phyloP scores from a whole-genome alignment of 2,329 filamentous ascomycete species.

The Pezicula radicicola region DNA sequence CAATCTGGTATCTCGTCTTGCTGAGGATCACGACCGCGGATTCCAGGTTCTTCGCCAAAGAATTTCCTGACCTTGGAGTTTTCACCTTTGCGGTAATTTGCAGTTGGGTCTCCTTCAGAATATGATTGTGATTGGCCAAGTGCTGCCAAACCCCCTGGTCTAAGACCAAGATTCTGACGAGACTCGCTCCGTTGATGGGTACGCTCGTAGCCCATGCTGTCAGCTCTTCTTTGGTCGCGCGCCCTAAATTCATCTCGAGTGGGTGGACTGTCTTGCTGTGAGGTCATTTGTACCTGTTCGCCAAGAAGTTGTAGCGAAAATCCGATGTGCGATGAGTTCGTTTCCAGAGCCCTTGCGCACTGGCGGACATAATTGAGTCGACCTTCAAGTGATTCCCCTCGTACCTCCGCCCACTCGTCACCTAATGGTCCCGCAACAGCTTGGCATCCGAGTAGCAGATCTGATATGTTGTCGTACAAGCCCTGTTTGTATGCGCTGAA shows the following conservation, averaged over 20 bases:
- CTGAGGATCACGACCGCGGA: conserved; percentile 29
- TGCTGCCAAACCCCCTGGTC: conserved; percentile 21
- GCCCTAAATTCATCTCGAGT: conserved; percentile 36
- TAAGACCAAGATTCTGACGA: conserved; percentile 26
- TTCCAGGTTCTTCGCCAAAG: conserved; percentile 60
- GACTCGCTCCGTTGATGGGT: conserved; percentile 57
- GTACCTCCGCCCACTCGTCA: conserved; percentile 94
- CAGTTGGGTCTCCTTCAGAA: conserved; percentile 45
- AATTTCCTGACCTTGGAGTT: conserved; percentile 64
- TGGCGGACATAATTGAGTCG: conserved; percentile 77
- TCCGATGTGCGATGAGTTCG: conserved; percentile 80
- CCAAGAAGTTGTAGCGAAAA: conserved; percentile 85
- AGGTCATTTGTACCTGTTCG: conserved; percentile 67
- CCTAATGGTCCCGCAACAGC: conserved; percentile 86
- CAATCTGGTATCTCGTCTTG: conserved; percentile 81
- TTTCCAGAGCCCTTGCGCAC: conserved; percentile 78
- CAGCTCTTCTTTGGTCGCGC: conserved; percentile 53
- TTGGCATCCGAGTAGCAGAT: conserved; percentile 84
- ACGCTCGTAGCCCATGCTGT: conserved; percentile 52
- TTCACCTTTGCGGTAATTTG: conserved; percentile 56
- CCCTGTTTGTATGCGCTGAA: conserved; percentile 91
- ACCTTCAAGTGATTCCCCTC: conserved; percentile 84
- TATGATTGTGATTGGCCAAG: conserved; percentile 55
- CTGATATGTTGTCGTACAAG: conserved; percentile 88
- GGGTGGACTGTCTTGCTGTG: conserved; percentile 38